Evolutionary conservation across 1,284 basidiomycete genomes (phyloP).

Genomic region (Sanguinoderma infundibulare): DNA sequence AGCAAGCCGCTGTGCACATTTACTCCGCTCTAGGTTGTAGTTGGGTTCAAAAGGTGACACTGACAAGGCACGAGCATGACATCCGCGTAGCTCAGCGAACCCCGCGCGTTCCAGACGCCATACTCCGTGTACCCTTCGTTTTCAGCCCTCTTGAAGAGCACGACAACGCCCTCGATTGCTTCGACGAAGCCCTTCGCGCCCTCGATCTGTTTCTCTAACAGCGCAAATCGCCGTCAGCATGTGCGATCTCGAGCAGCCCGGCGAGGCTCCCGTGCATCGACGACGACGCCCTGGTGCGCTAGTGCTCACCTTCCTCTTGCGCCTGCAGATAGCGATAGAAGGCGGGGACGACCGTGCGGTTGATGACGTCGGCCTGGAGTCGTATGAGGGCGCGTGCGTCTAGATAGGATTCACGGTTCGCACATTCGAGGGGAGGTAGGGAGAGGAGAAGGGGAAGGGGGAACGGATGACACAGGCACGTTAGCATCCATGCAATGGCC

Average conservation of each 20-base stretch:
- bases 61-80: constrained; percentile 78
- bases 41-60: too few species aligned
- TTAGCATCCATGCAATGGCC: background rate
- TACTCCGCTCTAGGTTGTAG: too few species aligned
- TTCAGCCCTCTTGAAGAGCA: constrained; percentile 63
- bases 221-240: background rate
- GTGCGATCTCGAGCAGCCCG: too few species aligned
- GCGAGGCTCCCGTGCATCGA: background rate
- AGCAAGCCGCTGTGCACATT: too few species aligned
- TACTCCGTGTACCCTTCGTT: constrained; percentile 45
- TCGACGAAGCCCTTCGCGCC: constrained; percentile 60
- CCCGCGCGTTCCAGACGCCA: constrained; percentile 62
- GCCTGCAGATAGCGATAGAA: constrained; percentile 84
- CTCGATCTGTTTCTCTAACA: constrained; percentile 53
- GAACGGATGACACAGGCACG: background rate
- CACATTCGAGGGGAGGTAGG: background rate
- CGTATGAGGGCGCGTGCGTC: constrained; percentile 71
- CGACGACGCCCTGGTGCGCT: background rate
- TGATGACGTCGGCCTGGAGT: constrained; percentile 72
- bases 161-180: constrained; percentile 58
- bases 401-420: constrained; percentile 29
- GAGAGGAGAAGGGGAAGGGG: background rate
- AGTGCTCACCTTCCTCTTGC: constrained; percentile 50
- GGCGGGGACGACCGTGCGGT: constrained; percentile 67
- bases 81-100: constrained; percentile 69